These are phyloP conservation scores for Aspergillus steynii DNA, from an alignment of 495 filamentous ascomycete species.

Conservation along the genomic window DNA sequence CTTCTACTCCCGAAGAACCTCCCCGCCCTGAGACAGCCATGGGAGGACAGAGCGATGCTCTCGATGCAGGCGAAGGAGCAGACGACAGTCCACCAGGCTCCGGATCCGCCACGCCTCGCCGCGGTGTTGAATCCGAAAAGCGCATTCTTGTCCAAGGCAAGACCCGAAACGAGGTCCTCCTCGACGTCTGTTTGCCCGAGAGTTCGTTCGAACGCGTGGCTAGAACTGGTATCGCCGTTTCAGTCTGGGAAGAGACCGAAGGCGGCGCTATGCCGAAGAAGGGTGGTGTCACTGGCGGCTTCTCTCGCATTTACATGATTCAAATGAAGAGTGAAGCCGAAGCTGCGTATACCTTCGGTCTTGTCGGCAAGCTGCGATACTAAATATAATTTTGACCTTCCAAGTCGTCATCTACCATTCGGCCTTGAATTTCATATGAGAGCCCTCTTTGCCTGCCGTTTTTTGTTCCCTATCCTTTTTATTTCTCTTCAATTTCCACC, in stretches of 20 bases:
- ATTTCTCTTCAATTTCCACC: neutral
- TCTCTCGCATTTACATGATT: slow-evolving; percentile 79
- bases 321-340: slow-evolving; percentile 69
- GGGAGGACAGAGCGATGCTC: slow-evolving; percentile 30
- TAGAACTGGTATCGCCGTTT: slow-evolving; percentile 80
- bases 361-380: slow-evolving; percentile 61
- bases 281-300: slow-evolving; percentile 69
- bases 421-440: too few species aligned
- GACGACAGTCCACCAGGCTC: slow-evolving; percentile 32
- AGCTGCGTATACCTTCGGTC: slow-evolving; percentile 60
- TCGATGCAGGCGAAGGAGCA: slow-evolving; percentile 16
- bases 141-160: slow-evolving; percentile 74
- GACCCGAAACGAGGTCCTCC: slow-evolving; percentile 63
- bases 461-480: neutral
- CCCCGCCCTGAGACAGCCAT: slow-evolving; percentile 36
- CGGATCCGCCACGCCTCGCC: slow-evolving; percentile 39
- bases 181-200: slow-evolving; percentile 83
- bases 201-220: slow-evolving; percentile 83
- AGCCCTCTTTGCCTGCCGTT: neutral
- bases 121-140: slow-evolving; percentile 60
- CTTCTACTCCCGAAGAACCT: slow-evolving; percentile 56
- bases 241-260: slow-evolving; percentile 78
- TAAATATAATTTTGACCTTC: slow-evolving; percentile 21
- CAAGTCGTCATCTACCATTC: too few species aligned
- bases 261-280: slow-evolving; percentile 66